Conservation (phyloP, 2,329 filamentous ascomycete species). For the Rhexocercosporidium sp. region DNA sequence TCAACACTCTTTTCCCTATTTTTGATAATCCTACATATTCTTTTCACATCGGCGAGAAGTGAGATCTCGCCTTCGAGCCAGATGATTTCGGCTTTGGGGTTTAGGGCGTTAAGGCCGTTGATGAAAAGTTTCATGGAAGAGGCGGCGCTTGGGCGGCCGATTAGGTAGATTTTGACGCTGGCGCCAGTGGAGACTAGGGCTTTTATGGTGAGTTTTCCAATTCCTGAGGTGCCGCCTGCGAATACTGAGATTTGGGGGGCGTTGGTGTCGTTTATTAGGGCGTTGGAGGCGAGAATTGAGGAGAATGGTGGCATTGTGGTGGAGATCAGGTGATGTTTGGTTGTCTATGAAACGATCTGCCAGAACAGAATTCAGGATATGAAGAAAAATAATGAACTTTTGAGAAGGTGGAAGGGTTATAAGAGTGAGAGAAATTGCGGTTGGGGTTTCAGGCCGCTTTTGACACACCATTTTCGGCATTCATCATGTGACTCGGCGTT, state of each 20-base stretch:
- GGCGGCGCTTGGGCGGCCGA: constrained; percentile 42
- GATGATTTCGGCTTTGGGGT: constrained; percentile 33
- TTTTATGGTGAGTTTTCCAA: constrained; percentile 53
- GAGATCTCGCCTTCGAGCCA: constrained; percentile 48
- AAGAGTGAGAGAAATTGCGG: too few species aligned
- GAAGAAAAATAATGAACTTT: too few species aligned
- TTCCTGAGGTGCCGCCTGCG: constrained; percentile 57
- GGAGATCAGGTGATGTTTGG: background rate
- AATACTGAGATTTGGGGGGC: constrained; percentile 47
- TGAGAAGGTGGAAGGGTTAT: too few species aligned
- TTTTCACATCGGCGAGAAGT: constrained; percentile 54
- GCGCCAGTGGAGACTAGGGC: constrained; percentile 47
- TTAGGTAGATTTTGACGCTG: constrained; percentile 53
- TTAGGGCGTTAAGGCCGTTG: constrained; percentile 48
- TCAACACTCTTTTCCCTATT: constrained; percentile 49
- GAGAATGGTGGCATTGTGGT: too few species aligned
- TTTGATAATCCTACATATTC: constrained; percentile 49
- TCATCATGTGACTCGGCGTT: too few species aligned
- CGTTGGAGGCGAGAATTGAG: too few species aligned
- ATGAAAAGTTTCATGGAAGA: constrained; percentile 45
- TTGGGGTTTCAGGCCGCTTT: too few species aligned
- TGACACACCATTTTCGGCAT: too few species aligned
- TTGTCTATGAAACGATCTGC: too few species aligned
- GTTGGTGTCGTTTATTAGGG: background rate
- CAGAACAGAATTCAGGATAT: too few species aligned